Evolutionary conservation across 2,329 filamentous ascomycete species (phyloP).

Genomic region (Aspergillus tamarii): DNA sequence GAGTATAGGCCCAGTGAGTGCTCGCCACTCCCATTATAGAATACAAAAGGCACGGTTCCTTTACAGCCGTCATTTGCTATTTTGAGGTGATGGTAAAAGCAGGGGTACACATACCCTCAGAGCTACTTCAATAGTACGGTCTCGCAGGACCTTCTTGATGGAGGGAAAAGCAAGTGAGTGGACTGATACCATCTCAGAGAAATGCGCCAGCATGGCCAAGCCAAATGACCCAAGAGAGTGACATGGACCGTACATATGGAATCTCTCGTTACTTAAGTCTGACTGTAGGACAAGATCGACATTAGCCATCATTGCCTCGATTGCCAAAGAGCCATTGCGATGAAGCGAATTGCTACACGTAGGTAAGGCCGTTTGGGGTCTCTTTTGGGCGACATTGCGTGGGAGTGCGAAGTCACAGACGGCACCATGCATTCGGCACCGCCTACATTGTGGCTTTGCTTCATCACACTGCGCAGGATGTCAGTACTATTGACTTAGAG

Average conservation of each 20-base stretch:
- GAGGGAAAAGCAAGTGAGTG: neutral
- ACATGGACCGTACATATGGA: too few species aligned
- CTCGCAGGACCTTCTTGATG: neutral
- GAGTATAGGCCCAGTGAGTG: neutral
- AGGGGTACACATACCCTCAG: neutral
- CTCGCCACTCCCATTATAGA: slow-evolving; percentile 7
- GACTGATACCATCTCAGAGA: neutral
- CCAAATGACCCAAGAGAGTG: neutral
- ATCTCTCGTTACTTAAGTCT: neutral
- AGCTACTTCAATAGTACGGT: neutral
- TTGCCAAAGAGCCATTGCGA: neutral
- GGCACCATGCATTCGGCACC: neutral
- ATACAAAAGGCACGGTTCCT: slow-evolving; percentile 4
- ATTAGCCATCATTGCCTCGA: neutral
- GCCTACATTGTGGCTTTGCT: neutral
- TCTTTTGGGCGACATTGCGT: neutral
- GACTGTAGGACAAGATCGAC: neutral
- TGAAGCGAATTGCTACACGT: neutral
- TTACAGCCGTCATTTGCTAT: too few species aligned
- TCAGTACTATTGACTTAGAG: neutral
- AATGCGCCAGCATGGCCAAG: neutral
- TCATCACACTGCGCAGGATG: neutral
- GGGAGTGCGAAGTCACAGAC: neutral
- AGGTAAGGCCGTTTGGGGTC: neutral
- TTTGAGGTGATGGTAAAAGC: too few species aligned